Conservation (phyloP, 306 rosid species). For the Bauhinia variegata region DNA sequence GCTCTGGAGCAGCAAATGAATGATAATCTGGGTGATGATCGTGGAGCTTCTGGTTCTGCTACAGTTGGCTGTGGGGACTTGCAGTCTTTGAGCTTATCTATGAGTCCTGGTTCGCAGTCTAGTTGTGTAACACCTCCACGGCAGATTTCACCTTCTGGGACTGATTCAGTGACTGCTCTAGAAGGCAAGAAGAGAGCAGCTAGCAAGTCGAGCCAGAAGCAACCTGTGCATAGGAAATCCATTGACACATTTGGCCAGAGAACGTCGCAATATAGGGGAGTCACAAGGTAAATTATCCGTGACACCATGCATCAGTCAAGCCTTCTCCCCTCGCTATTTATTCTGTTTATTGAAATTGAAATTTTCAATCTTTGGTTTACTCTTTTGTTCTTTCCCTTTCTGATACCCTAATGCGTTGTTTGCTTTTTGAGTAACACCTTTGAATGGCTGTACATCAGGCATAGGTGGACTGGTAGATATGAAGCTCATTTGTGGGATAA, state of each 20-base stretch:
- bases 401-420: background rate
- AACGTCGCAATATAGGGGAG: constrained; percentile 96
- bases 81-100: constrained; percentile 73
- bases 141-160: constrained; percentile 66
- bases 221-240: constrained; percentile 90
- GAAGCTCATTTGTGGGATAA: constrained; percentile 99
- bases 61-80: constrained; percentile 64
- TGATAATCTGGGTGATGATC: constrained; percentile 39
- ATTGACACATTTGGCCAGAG: constrained; percentile 96
- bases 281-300: too few species aligned
- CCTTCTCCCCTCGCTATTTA: too few species aligned
- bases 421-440: background rate
- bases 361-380: too few species aligned
- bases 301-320: too few species aligned
- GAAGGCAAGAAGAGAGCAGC: constrained; percentile 80
- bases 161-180: constrained; percentile 45
- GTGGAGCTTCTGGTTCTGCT: constrained; percentile 48
- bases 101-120: constrained; percentile 95
- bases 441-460: constrained; percentile 45
- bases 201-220: constrained; percentile 65
- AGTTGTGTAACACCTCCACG: constrained; percentile 80
- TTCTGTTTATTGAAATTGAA: too few species aligned
- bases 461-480: constrained; percentile 98
- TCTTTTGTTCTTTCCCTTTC: too few species aligned
- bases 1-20: constrained; percentile 54